These are phyloP conservation scores for Arthrobotrys iridis DNA, from an alignment of 2,329 filamentous ascomycete genomes.

Conservation along the genomic window DNA sequence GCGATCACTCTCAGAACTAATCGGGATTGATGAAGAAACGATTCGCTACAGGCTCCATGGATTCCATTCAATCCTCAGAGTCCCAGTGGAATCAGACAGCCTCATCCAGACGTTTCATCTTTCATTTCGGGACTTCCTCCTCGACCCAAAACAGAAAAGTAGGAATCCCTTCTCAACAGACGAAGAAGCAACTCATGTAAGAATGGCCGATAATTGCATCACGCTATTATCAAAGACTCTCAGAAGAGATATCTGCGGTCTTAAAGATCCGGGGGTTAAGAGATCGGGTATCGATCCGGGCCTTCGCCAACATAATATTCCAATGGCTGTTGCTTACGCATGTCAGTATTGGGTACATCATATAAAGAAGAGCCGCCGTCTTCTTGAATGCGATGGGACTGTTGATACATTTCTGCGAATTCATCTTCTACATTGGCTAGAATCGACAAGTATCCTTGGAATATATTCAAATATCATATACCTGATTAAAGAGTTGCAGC, in stretches of 20 bases:
- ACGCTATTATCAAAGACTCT: constrained; percentile 60
- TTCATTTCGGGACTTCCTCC: constrained; percentile 58
- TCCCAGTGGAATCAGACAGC: not conserved
- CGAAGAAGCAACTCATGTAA: constrained; percentile 59
- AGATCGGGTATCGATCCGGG: constrained; percentile 56
- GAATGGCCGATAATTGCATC: constrained; percentile 61
- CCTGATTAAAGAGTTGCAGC: not conserved
- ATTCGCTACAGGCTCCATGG: constrained; percentile 3
- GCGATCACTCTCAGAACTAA: not conserved
- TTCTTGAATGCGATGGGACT: not conserved
- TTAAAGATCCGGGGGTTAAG: constrained; percentile 58
- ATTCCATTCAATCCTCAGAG: constrained; percentile 13
- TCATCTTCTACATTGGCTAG: constrained; percentile 31
- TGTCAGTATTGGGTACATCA: constrained; percentile 28
- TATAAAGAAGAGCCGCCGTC: not conserved
- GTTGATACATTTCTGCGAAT: constrained; percentile 3
- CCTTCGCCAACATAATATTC: constrained; percentile 56
- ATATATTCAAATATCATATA: not conserved
- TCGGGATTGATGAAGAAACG: not conserved
- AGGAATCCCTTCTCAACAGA: constrained; percentile 61
- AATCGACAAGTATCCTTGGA: constrained; percentile 12
- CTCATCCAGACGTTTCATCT: constrained; percentile 22
- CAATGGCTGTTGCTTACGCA: constrained; percentile 59
- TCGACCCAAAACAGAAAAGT: constrained; percentile 54
- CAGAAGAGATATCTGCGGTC: constrained; percentile 61